Conservation (phyloP, 371 early-diverging fungal species). For the Mucor racemosus region DNA sequence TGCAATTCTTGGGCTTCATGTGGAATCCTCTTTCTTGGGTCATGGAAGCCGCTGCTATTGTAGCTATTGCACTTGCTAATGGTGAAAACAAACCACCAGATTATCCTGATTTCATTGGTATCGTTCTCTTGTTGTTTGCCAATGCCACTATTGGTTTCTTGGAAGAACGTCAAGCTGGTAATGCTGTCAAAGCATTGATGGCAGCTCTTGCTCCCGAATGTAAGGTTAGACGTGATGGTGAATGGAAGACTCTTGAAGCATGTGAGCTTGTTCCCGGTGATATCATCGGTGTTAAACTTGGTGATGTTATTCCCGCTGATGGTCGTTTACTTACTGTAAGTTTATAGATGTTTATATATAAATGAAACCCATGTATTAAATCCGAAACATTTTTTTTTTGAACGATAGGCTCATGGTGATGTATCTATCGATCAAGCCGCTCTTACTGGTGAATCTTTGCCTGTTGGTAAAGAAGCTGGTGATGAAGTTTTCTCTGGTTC, state of each 20-base stretch:
- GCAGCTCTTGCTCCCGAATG: slow-evolving; percentile 74
- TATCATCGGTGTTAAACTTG: slow-evolving; percentile 72
- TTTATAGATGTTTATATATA: not conserved
- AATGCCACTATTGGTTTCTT: slow-evolving; percentile 87
- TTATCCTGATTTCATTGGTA: slow-evolving; percentile 86
- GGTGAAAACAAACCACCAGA: slow-evolving; percentile 68
- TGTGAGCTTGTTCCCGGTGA: slow-evolving; percentile 74
- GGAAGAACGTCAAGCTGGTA: slow-evolving; percentile 83
- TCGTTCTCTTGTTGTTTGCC: slow-evolving; percentile 75
- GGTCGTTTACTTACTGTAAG: slow-evolving; percentile 61
- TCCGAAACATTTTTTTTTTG: slow-evolving; percentile 31
- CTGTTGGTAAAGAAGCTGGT: slow-evolving; percentile 71
- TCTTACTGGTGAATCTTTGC: slow-evolving; percentile 84
- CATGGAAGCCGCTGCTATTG: slow-evolving; percentile 81
- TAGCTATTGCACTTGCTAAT: slow-evolving; percentile 74
- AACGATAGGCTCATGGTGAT: slow-evolving; percentile 47
- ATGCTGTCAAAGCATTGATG: slow-evolving; percentile 79
- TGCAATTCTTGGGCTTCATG: slow-evolving; percentile 88
- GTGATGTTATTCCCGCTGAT: slow-evolving; percentile 84
- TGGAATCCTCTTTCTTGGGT: slow-evolving; percentile 82
- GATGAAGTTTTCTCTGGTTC: slow-evolving; percentile 78
- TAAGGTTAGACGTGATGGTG: slow-evolving; percentile 68
- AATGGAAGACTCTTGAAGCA: slow-evolving; percentile 60
- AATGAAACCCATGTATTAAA: slow-evolving; percentile 20
- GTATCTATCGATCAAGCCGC: slow-evolving; percentile 79